phyloP scores from a whole-genome alignment of 1,139 yeast species.

The Protomyces macrosporus region DNA sequence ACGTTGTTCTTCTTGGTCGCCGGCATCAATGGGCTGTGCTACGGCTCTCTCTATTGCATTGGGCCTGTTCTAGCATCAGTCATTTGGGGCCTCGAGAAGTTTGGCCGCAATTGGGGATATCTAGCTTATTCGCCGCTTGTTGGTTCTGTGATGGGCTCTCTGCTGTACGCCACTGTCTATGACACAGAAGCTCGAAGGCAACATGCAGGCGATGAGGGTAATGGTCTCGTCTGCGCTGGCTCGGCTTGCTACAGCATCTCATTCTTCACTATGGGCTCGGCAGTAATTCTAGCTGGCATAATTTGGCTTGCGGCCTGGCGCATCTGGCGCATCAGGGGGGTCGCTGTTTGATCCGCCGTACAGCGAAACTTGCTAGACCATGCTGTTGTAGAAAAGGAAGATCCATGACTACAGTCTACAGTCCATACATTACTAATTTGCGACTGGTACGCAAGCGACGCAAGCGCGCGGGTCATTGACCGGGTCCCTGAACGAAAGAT shows the following conservation, averaged over 20 bases:
- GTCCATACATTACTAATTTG: not conserved
- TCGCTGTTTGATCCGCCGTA: not conserved
- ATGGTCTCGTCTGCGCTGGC: slow-evolving; percentile 1
- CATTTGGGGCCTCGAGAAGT: slow-evolving; percentile 16
- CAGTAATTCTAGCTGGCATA: not conserved
- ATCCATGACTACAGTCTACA: no score
- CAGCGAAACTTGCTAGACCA: not conserved
- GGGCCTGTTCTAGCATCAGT: slow-evolving; percentile 19
- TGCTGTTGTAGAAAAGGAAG: not conserved
- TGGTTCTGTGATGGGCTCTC: slow-evolving; percentile 19
- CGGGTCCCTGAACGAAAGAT: not conserved
- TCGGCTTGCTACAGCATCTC: slow-evolving; percentile 1
- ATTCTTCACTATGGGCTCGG: not conserved
- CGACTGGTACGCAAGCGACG: not conserved
- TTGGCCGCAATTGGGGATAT: slow-evolving; percentile 21
- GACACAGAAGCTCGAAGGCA: slow-evolving; percentile 2
- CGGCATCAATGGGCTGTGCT: slow-evolving; percentile 10
- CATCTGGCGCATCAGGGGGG: slow-evolving; percentile 5
- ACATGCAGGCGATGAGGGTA: not conserved
- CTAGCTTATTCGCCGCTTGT: slow-evolving; percentile 17
- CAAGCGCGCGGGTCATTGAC: not conserved
- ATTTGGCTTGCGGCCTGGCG: slow-evolving; percentile 10
- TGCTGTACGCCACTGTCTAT: slow-evolving; percentile 13
- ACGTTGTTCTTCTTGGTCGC: slow-evolving; percentile 3
- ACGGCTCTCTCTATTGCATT: slow-evolving; percentile 10